Conservation (phyloP, 805 yeast species). For the Wickerhamomyces ciferrii region DNA sequence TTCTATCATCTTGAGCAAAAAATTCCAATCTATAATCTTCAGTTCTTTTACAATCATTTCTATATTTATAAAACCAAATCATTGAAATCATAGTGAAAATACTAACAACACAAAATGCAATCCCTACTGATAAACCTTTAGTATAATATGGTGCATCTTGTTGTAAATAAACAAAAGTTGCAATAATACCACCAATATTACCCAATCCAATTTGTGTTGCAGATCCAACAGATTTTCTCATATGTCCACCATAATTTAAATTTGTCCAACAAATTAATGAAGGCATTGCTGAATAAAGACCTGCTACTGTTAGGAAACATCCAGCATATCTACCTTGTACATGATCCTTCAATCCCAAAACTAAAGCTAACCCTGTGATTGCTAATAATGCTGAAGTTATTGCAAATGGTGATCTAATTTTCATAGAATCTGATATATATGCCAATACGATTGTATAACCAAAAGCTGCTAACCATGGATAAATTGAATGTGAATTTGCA, state of each 20-base stretch:
- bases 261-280: slow-evolving; percentile 30
- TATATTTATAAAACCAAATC: slow-evolving; percentile 23
- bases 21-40: slow-evolving; percentile 26
- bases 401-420: slow-evolving; percentile 39
- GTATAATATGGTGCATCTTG: slow-evolving; percentile 35
- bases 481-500: slow-evolving; percentile 79
- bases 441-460: slow-evolving; percentile 63
- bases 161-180: slow-evolving; percentile 30
- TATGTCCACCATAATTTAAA: slow-evolving; percentile 33
- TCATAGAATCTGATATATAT: slow-evolving; percentile 48
- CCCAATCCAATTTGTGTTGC: slow-evolving; percentile 34
- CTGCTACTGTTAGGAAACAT: slow-evolving; percentile 30
- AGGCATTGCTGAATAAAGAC: slow-evolving; percentile 33
- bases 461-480: slow-evolving; percentile 80
- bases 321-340: slow-evolving; percentile 37
- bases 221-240: slow-evolving; percentile 33
- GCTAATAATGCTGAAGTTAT: slow-evolving; percentile 27
- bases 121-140: slow-evolving; percentile 34
- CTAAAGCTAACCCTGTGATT: slow-evolving; percentile 27
- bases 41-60: slow-evolving; percentile 31
- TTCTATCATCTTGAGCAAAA: slow-evolving; percentile 24
- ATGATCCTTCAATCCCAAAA: slow-evolving; percentile 27
- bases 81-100: slow-evolving; percentile 29
- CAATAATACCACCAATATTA: slow-evolving; percentile 34
- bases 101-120: slow-evolving; percentile 38